These are phyloP conservation scores for Sarocladiaceae sp. DNA, from an alignment of 2,329 filamentous ascomycete species.

Conservation along the genomic window DNA sequence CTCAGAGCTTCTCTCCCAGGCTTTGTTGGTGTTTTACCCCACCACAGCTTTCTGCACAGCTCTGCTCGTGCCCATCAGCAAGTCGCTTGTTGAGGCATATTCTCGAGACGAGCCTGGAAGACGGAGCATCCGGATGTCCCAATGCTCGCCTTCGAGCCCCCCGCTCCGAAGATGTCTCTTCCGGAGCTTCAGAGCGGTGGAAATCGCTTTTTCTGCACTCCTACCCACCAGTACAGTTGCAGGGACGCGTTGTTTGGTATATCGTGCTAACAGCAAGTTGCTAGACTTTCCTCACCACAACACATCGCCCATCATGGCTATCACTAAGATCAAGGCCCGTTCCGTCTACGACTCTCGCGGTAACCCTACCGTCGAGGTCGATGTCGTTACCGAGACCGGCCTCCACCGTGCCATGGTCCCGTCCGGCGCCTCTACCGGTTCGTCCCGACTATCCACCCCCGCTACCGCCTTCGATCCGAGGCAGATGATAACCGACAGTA, in stretches of 20 bases:
- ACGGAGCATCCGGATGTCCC: background rate
- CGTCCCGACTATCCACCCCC: slow-evolving; percentile 30
- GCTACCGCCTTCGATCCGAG: slow-evolving; percentile 16
- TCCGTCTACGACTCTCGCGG: slow-evolving; percentile 97
- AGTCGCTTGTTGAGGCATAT: slow-evolving; percentile 5
- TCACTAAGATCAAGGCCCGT: slow-evolving; percentile 86
- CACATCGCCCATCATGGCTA: slow-evolving; percentile 66
- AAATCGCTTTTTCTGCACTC: background rate
- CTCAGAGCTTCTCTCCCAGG: background rate
- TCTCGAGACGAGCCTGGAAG: background rate
- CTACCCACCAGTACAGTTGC: background rate
- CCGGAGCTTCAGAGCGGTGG: background rate
- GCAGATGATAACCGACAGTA: slow-evolving; percentile 20
- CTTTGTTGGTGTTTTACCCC: slow-evolving; percentile 5
- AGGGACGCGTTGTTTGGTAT: background rate
- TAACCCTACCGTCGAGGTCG: slow-evolving; percentile 98
- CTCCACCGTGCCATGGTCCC: slow-evolving; percentile 97
- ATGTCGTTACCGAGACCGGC: slow-evolving; percentile 92
- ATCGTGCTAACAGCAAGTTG: background rate
- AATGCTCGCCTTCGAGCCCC: background rate
- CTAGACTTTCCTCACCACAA: background rate
- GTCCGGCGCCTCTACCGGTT: slow-evolving; percentile 92
- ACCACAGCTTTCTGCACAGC: slow-evolving; percentile 9
- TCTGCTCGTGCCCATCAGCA: background rate
- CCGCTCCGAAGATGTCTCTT: background rate